Conservation (phyloP, 495 filamentous ascomycete species). For the Lasiosphaeria miniovina region DNA sequence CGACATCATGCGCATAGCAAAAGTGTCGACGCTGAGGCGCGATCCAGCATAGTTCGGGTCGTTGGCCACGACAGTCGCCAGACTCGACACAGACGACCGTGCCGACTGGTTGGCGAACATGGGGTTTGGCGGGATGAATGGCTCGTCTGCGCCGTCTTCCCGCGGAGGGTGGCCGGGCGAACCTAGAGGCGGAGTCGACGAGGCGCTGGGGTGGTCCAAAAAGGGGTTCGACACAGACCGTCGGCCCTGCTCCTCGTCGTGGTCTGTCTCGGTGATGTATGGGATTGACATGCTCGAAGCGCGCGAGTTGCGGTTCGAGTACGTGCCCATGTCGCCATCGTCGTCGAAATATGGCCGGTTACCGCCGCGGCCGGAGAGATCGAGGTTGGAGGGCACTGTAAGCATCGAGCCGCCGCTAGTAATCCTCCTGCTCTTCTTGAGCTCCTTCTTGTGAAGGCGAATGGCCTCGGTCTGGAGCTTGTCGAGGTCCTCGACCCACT, state of each 20-base stretch:
- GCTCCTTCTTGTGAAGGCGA: constrained; percentile 31
- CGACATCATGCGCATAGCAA: constrained; percentile 30
- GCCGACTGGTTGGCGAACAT: constrained; percentile 23
- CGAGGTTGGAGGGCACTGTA: constrained; percentile 19
- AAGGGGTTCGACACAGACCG: constrained; percentile 20
- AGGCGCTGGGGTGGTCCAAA: constrained; percentile 5
- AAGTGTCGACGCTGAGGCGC: constrained; percentile 24
- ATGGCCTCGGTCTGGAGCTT: constrained; percentile 57
- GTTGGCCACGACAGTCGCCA: constrained; percentile 18
- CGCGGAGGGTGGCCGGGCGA: constrained; percentile 12
- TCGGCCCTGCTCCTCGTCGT: constrained; percentile 13
- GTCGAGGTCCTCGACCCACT: constrained; percentile 62
- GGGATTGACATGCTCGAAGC: constrained; percentile 20
- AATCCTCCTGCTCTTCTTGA: constrained; percentile 20
- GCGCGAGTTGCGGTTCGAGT: constrained; percentile 13
- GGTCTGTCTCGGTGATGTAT: constrained; percentile 19
- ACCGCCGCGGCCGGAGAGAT: constrained; percentile 6
- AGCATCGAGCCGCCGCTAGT: constrained; percentile 19
- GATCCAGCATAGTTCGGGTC: constrained; percentile 15
- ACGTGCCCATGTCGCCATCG: constrained; percentile 11
- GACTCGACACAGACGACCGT: constrained; percentile 20
- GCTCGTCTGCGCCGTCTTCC: constrained; percentile 17
- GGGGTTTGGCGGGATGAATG: constrained; percentile 22
- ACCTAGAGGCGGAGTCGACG: constrained; percentile 8
- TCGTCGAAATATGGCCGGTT: constrained; percentile 20